Percentiles rank a stretch among this genome's conserved stretches.
These are phyloP conservation scores for barrel medic (Medicago truncatula) DNA, from an alignment of 306 rosid genomes.

Conservation along the genomic window DNA sequence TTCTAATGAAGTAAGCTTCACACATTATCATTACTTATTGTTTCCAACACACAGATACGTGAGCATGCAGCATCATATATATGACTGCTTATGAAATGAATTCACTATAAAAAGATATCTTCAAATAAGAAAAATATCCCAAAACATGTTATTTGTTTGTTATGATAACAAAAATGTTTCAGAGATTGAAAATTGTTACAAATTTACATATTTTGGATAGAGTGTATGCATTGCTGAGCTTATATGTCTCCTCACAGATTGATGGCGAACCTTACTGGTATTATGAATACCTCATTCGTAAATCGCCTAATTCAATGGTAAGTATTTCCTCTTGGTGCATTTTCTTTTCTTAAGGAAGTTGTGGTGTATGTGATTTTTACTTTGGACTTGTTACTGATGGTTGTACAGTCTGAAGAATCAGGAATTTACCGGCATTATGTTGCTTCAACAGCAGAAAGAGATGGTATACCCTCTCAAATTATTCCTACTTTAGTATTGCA, in stretches of 20 bases:
- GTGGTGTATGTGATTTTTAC: slow-evolving; percentile 21
- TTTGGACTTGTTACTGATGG: slow-evolving; percentile 40
- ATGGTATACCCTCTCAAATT: slow-evolving; percentile 61
- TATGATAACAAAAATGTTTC: slow-evolving; percentile 37
- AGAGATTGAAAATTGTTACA: not conserved
- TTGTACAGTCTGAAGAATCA: slow-evolving; percentile 67
- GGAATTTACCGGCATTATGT: slow-evolving; percentile 73
- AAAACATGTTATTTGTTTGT: slow-evolving; percentile 16
- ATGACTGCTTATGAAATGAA: not conserved
- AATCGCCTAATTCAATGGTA: slow-evolving; percentile 80
- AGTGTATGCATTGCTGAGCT: slow-evolving; percentile 39
- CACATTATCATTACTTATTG: slow-evolving; percentile 34
- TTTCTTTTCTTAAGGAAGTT: slow-evolving; percentile 11
- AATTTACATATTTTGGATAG: slow-evolving; percentile 17
- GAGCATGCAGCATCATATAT: not conserved
- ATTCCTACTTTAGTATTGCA: slow-evolving; percentile 6
- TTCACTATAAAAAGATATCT: slow-evolving; percentile 3
- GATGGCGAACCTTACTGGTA: slow-evolving; percentile 92
- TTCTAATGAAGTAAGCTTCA: slow-evolving; percentile 68
- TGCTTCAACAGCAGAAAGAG: slow-evolving; percentile 90
- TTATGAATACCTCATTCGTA: slow-evolving; percentile 90
- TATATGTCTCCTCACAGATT: slow-evolving; percentile 59
- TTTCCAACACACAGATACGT: not conserved
- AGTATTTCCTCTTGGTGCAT: slow-evolving; percentile 37
- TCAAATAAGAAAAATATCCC: slow-evolving; percentile 25